Conservation (phyloP, 192 early-diverging fungal genomes). For the Linnemannia exigua region DNA sequence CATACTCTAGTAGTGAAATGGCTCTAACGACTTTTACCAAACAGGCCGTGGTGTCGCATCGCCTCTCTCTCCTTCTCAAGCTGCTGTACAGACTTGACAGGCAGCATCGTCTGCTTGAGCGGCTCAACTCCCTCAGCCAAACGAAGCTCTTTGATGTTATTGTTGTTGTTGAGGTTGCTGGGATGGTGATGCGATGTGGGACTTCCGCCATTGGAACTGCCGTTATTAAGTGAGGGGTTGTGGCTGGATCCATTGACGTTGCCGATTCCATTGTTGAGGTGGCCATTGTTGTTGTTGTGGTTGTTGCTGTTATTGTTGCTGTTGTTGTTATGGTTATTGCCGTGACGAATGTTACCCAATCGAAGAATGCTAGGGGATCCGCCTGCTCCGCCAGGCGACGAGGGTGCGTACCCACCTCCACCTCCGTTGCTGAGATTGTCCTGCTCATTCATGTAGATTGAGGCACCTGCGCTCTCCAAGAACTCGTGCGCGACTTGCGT, state of each 20-base stretch:
- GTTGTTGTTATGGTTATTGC: conserved; percentile 1
- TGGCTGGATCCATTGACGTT: conserved; percentile 13
- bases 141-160: conserved; percentile 49
- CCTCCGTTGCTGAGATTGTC: conserved; percentile 20
- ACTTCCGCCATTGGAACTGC: conserved; percentile 2
- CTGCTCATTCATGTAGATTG: conserved; percentile 27
- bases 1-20: neutral
- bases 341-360: conserved; percentile 3
- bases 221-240: conserved; percentile 3
- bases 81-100: conserved; percentile 54
- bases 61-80: conserved; percentile 56
- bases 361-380: conserved; percentile 20
- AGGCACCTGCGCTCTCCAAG: conserved; percentile 40
- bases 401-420: neutral
- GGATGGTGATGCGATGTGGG: conserved; percentile 7
- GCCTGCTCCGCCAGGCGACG: neutral
- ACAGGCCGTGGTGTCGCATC: conserved; percentile 25
- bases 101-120: conserved; percentile 54
- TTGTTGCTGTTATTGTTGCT: conserved; percentile 3
- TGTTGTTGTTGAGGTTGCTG: conserved; percentile 13
- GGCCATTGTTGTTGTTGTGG: conserved; percentile 4
- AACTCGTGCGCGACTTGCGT: conserved; percentile 48
- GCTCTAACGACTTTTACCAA: neutral
- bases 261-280: neutral
- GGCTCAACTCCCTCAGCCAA: conserved; percentile 54